These are phyloP conservation scores for Penicillium lagena DNA, from an alignment of 495 filamentous ascomycete genomes.

Conservation along the genomic window DNA sequence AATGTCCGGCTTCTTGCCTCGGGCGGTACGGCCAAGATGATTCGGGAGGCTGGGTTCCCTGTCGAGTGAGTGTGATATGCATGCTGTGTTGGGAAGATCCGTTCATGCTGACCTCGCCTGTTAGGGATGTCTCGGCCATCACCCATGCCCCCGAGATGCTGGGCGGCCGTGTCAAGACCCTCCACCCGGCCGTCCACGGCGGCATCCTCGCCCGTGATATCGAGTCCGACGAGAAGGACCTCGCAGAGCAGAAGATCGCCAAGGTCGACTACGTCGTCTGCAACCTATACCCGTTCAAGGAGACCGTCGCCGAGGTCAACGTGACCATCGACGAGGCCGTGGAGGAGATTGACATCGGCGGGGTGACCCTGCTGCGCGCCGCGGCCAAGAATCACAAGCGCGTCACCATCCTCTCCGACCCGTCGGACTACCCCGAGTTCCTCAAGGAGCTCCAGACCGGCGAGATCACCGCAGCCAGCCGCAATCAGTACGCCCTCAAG, in stretches of 20 bases:
- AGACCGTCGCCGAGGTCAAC: conserved; percentile 92
- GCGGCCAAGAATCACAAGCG: conserved; percentile 96
- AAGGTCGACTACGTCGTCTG: conserved; percentile 98
- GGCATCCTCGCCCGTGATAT: conserved; percentile 90
- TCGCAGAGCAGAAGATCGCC: conserved; percentile 91
- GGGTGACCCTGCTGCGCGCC: conserved; percentile 91
- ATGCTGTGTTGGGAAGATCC: background rate
- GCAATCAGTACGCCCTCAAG: conserved; percentile 87
- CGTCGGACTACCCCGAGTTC: conserved; percentile 88
- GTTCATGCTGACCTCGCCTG: conserved; percentile 6
- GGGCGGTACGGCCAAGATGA: conserved; percentile 89
- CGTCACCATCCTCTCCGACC: conserved; percentile 92
- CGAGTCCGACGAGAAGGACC: conserved; percentile 89
- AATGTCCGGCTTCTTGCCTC: conserved; percentile 90
- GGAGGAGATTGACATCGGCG: conserved; percentile 97
- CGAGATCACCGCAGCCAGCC: conserved; percentile 73
- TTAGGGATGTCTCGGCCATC: conserved; percentile 93
- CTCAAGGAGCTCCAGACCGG: conserved; percentile 81
- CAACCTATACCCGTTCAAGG: conserved; percentile 98
- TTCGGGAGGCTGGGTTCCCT: conserved; percentile 87
- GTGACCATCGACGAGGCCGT: conserved; percentile 94
- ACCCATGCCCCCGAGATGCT: conserved; percentile 99
- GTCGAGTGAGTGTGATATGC: conserved; percentile 63
- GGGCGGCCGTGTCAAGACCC: conserved; percentile 90
- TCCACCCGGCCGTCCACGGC: conserved; percentile 91